phyloP scores from a whole-genome alignment of 345 rosid species.

The Boechera divaricarpa region DNA sequence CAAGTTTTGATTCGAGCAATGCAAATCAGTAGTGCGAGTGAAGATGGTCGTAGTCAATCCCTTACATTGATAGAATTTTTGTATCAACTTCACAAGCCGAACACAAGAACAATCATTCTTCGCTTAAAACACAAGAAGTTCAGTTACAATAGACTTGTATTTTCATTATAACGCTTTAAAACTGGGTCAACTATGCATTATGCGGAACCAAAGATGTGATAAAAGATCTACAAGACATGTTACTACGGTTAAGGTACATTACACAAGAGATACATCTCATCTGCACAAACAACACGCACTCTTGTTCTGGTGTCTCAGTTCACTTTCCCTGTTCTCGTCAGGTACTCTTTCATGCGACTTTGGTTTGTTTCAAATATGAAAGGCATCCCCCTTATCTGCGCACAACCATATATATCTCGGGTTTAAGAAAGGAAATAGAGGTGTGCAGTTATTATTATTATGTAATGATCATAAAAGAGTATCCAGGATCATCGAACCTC shows the following conservation, averaged over 20 bases:
- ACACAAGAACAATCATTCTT: slow-evolving; percentile 15
- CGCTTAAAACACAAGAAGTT: not conserved
- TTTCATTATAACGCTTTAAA: slow-evolving; percentile 8
- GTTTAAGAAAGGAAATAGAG: not conserved
- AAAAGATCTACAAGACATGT: slow-evolving; percentile 32
- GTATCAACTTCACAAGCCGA: slow-evolving; percentile 2
- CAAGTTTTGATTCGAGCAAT: not conserved
- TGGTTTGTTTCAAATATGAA: slow-evolving; percentile 72
- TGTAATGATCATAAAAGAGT: slow-evolving; percentile 15
- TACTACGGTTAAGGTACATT: slow-evolving; percentile 8
- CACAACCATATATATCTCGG: slow-evolving; percentile 4
- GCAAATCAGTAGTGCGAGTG: not conserved
- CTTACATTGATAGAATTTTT: not conserved
- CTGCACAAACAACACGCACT: slow-evolving; percentile 7
- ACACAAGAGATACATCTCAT: slow-evolving; percentile 8
- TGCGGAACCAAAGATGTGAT: slow-evolving; percentile 7
- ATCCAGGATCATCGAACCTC: slow-evolving; percentile 55
- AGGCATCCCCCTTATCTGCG: slow-evolving; percentile 78
- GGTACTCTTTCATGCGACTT: slow-evolving; percentile 56
- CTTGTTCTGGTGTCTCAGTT: slow-evolving; percentile 10
- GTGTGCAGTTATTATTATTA: not conserved
- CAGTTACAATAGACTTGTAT: not conserved
- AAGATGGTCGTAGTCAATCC: not conserved
- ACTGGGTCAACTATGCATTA: slow-evolving; percentile 33
- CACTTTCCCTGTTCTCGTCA: slow-evolving; percentile 49